phyloP scores from a whole-genome alignment of 2,329 filamentous ascomycete genomes.

The Stenocarpella maydis region DNA sequence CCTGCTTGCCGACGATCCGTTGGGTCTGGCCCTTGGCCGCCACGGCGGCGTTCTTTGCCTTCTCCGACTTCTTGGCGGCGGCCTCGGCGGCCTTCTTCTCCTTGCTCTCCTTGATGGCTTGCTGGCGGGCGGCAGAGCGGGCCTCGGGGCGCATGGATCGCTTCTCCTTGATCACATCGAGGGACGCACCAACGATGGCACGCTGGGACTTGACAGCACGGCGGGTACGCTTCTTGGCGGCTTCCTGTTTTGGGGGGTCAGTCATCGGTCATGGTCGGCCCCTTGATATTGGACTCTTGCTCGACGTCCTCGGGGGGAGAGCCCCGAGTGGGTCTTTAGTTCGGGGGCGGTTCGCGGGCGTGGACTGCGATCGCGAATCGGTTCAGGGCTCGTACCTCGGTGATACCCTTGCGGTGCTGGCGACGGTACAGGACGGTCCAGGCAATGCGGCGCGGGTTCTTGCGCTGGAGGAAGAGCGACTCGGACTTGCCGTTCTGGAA shows the following conservation, averaged over 20 bases:
- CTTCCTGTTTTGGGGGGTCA: conserved; percentile 77
- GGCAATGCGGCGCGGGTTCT: conserved; percentile 99
- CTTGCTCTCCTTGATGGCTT: conserved; percentile 97
- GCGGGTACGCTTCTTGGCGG: conserved; percentile 99
- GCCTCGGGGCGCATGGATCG: conserved; percentile 94
- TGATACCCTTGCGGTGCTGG: conserved; percentile 99
- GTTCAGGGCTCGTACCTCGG: conserved; percentile 81
- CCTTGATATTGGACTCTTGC: not conserved
- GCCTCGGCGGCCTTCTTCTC: conserved; percentile 92
- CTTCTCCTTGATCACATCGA: conserved; percentile 99
- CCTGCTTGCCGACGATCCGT: conserved; percentile 95
- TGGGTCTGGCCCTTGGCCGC: conserved; percentile 79
- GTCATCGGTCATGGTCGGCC: conserved; percentile 35
- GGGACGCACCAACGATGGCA: conserved; percentile 97
- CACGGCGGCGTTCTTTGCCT: conserved; percentile 87
- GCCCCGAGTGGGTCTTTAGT: conserved; percentile 10
- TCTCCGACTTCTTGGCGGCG: conserved; percentile 97
- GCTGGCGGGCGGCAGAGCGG: conserved; percentile 85
- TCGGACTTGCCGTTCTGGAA: conserved; percentile 99
- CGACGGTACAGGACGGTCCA: conserved; percentile 99
- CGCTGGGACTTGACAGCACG: conserved; percentile 98
- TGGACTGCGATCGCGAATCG: conserved; percentile 31
- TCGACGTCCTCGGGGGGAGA: not conserved
- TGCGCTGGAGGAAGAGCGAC: conserved; percentile 99
- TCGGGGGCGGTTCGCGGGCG: conserved; percentile 4